Percentiles rank a stretch among this genome's conserved stretches.
These are phyloP conservation scores for Leccinum rimulosum DNA, from an alignment of 768 basidiomycete species.

Conservation along the genomic window DNA sequence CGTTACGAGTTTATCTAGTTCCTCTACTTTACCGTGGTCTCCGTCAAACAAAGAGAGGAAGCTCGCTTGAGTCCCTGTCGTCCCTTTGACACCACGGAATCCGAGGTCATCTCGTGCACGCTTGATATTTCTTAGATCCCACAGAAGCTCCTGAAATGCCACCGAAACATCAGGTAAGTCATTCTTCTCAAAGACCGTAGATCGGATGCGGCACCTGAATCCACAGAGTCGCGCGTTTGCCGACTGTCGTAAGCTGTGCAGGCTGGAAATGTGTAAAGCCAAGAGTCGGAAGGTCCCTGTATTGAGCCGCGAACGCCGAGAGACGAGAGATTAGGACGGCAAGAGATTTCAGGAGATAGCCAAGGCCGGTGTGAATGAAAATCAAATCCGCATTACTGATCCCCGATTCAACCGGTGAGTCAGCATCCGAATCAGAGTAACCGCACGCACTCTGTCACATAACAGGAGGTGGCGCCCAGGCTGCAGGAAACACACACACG, in stretches of 20 bases:
- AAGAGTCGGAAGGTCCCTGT: constrained; percentile 87
- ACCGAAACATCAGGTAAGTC: background rate
- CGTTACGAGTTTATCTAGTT: constrained; percentile 86
- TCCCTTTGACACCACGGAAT: constrained; percentile 99
- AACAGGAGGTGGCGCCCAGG: constrained; percentile 96
- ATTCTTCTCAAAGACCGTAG: background rate
- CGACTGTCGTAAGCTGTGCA: constrained; percentile 96
- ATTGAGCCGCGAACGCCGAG: constrained; percentile 76
- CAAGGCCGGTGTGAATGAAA: constrained; percentile 86
- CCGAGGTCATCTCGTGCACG: constrained; percentile 90
- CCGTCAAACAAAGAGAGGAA: constrained; percentile 94
- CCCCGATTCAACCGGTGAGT: constrained; percentile 12
- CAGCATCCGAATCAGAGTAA: constrained; percentile 2
- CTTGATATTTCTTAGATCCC: constrained; percentile 93
- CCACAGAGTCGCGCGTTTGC: constrained; percentile 96
- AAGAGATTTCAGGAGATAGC: constrained; percentile 84
- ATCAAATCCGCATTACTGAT: constrained; percentile 95
- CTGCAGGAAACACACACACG: constrained; percentile 36
- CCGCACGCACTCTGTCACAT: constrained; percentile 87
- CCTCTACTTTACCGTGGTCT: constrained; percentile 92
- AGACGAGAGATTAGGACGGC: constrained; percentile 88
- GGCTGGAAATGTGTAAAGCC: constrained; percentile 99
- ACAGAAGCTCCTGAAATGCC: constrained; percentile 72
- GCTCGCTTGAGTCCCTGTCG: constrained; percentile 96
- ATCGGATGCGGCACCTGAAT: constrained; percentile 64